A percentile compares a stretch with the other conserved stretches of the same genome.
phyloP scores from a whole-genome alignment of 2,329 filamentous ascomycete genomes.

The Grosmannia huntii region DNA sequence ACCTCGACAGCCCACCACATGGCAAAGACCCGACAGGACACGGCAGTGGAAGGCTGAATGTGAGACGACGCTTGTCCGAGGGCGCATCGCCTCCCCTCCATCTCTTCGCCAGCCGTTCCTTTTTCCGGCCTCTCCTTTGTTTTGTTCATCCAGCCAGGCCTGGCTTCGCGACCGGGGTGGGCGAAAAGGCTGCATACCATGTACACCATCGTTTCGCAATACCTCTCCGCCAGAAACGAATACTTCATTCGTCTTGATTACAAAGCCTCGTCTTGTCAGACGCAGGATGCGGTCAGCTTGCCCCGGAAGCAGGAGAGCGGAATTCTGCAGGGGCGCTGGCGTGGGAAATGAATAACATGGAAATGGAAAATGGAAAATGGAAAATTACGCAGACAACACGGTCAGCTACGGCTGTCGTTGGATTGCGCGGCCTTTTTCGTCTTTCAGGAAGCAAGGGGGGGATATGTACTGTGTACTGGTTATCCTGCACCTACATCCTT shows the following conservation, averaged over 20 bases:
- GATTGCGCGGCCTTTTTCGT: neutral
- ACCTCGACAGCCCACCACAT: conserved; percentile 29
- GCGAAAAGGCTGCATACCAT: neutral
- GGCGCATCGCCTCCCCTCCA: too few relatives aligned
- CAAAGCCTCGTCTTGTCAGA: neutral
- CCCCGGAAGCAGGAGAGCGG: neutral
- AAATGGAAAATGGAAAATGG: neutral
- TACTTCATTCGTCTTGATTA: neutral
- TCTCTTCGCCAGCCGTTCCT: neutral
- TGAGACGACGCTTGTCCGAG: too few relatives aligned
- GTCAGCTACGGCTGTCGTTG: neutral
- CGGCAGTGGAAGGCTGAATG: neutral
- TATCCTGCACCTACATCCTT: neutral
- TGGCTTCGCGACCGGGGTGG: too few relatives aligned
- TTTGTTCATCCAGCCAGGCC: too few relatives aligned
- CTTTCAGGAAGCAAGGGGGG: neutral
- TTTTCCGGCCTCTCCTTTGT: neutral
- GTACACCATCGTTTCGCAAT: neutral
- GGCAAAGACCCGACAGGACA: neutral
- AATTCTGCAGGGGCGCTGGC: neutral
- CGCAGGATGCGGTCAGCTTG: neutral
- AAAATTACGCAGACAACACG: neutral
- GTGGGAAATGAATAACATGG: neutral
- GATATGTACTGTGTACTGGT: neutral
- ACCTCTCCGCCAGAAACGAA: too few relatives aligned